Conservation (phyloP, 1,139 yeast species). For the Schwanniomyces etchellsii region DNA sequence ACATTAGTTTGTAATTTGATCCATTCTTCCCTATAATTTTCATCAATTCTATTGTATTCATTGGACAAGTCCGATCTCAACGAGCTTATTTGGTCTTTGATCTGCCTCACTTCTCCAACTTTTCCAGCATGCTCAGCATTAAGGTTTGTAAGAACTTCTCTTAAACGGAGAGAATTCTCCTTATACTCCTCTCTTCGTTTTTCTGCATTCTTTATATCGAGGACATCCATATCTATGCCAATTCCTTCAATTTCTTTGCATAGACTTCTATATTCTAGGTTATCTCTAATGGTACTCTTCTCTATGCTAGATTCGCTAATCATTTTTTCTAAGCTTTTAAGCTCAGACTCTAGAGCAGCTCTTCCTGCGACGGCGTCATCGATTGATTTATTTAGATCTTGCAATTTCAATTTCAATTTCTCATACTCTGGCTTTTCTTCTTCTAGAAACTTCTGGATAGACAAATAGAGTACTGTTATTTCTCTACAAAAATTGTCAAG, state of each 20-base stretch:
- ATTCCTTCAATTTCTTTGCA: conserved; percentile 22
- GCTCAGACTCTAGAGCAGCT: conserved; percentile 5
- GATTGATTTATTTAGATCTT: conserved; percentile 20
- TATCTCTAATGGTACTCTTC: conserved; percentile 34
- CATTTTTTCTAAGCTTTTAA: conserved; percentile 22
- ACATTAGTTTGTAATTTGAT: conserved; percentile 71
- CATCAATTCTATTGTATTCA: conserved; percentile 67
- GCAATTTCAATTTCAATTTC: conserved; percentile 28
- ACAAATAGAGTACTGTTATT: neutral
- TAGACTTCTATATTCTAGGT: conserved; percentile 32
- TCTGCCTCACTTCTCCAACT: conserved; percentile 80
- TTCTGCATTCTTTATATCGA: conserved; percentile 59
- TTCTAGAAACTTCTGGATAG: conserved; percentile 7
- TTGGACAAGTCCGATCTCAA: conserved; percentile 54
- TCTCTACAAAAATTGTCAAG: neutral
- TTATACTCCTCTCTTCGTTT: conserved; percentile 60
- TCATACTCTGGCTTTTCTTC: conserved; percentile 10
- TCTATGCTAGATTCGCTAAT: conserved; percentile 31
- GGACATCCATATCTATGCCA: conserved; percentile 20
- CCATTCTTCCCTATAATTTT: conserved; percentile 63
- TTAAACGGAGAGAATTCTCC: conserved; percentile 46
- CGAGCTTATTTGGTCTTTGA: conserved; percentile 63
- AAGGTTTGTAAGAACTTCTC: conserved; percentile 50
- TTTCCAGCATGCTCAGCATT: conserved; percentile 72
- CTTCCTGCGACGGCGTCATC: conserved; percentile 4